phyloP scores from a whole-genome alignment of 306 rosid species.

The Cucumis melo region DNA sequence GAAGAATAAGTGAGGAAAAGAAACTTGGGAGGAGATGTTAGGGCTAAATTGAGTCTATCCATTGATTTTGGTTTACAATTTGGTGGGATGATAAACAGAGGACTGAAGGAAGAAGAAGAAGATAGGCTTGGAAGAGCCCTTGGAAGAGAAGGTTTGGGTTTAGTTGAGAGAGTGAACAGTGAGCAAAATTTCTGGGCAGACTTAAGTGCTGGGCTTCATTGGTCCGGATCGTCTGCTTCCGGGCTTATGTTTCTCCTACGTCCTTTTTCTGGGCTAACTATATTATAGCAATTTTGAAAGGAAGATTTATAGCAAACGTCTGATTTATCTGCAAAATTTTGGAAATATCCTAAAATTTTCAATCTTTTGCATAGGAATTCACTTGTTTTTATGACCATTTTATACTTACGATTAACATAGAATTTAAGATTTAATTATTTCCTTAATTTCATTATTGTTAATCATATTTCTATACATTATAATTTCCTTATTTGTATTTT shows the following conservation, averaged over 20 bases:
- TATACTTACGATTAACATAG: no score
- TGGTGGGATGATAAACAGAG: neutral
- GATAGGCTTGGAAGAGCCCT: neutral
- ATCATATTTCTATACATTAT: no score
- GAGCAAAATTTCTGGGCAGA: neutral
- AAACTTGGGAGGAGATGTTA: constrained; percentile 2
- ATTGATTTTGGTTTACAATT: neutral
- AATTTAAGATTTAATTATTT: no score
- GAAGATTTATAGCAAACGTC: no score
- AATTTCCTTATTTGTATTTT: no score
- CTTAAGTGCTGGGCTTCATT: neutral
- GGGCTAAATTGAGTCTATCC: constrained; percentile 10
- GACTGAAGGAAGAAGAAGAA: neutral
- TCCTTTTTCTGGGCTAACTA: no score
- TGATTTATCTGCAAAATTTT: no score
- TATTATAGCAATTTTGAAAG: no score
- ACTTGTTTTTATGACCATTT: no score
- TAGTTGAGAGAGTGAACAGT: neutral
- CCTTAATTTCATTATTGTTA: no score
- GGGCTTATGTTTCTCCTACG: neutral
- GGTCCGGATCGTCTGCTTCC: neutral
- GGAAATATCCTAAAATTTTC: no score
- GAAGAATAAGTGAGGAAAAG: neutral
- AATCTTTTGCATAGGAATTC: no score
- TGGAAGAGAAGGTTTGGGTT: neutral